Percentiles rank a stretch among this genome's conserved stretches.
phyloP scores from a whole-genome alignment of 2,329 filamentous ascomycete species.

The Drechslera avenae region DNA sequence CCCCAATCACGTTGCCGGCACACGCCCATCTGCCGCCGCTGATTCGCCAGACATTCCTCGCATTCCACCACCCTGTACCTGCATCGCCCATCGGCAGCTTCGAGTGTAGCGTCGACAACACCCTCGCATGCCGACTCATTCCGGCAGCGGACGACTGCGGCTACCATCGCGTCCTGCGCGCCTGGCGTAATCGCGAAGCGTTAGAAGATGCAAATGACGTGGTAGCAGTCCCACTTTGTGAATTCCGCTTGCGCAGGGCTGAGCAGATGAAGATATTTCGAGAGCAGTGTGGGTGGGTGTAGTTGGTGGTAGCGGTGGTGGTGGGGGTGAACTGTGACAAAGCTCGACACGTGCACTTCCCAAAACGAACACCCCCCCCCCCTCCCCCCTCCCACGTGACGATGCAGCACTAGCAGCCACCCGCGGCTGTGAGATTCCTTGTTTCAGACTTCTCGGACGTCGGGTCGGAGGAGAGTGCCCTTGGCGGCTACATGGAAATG shows the following conservation, averaged over 20 bases:
- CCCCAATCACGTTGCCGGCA: constrained; percentile 10
- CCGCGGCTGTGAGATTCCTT: not conserved
- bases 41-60: not conserved
- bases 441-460: constrained; percentile 1
- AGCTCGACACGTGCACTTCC: no score
- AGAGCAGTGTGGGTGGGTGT: no score
- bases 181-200: constrained; percentile 9
- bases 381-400: no score
- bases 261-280: constrained; percentile 3
- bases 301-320: no score
- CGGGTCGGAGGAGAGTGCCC: not conserved
- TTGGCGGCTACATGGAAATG: not conserved
- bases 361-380: no score
- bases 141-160: constrained; percentile 22
- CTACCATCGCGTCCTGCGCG: constrained; percentile 21
- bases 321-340: no score
- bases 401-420: not conserved
- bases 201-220: constrained; percentile 9
- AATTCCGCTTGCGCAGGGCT: constrained; percentile 9
- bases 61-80: constrained; percentile 14
- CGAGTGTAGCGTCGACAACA: constrained; percentile 7
- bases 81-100: constrained; percentile 11
- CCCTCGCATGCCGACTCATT: constrained; percentile 16
- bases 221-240: not conserved
- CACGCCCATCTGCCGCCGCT: constrained; percentile 11